Conservation (phyloP, 2,329 filamentous ascomycete species). For the Apiospora arundinis region DNA sequence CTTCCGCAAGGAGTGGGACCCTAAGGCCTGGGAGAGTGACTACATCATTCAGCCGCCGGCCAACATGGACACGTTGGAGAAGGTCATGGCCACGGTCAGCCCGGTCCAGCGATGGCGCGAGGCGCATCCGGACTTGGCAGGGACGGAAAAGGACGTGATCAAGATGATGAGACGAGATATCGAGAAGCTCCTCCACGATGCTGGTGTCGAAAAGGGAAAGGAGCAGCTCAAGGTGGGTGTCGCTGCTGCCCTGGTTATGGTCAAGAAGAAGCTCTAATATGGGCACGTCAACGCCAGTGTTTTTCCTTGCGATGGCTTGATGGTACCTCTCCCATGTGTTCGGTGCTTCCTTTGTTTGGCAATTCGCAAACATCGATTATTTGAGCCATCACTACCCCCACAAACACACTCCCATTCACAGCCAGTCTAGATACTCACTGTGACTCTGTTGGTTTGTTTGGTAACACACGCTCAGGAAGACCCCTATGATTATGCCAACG, state of each 20-base stretch:
- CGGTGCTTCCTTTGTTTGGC: background rate
- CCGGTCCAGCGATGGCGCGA: slow-evolving; percentile 48
- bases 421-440: background rate
- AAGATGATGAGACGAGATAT: slow-evolving; percentile 33
- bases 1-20: slow-evolving; percentile 49
- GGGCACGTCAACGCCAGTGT: too few relatives aligned
- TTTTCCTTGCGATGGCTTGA: background rate
- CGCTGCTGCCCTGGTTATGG: slow-evolving; percentile 19
- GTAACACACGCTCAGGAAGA: background rate
- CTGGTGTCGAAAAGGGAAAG: slow-evolving; percentile 43
- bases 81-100: slow-evolving; percentile 42
- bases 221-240: slow-evolving; percentile 35
- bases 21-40: slow-evolving; percentile 32
- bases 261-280: slow-evolving; percentile 20
- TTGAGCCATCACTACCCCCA: background rate
- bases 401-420: background rate
- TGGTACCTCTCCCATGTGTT: background rate
- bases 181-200: slow-evolving; percentile 39
- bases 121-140: slow-evolving; percentile 43
- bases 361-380: too few relatives aligned
- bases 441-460: background rate
- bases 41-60: slow-evolving; percentile 26
- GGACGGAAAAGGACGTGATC: slow-evolving; percentile 45
- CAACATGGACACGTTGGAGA: slow-evolving; percentile 34
- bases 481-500: background rate